A percentile compares a stretch with the other conserved stretches of the same genome.
Evolutionary conservation across 2,329 filamentous ascomycete species (phyloP).

Genomic region (Aureobasidium musti): DNA sequence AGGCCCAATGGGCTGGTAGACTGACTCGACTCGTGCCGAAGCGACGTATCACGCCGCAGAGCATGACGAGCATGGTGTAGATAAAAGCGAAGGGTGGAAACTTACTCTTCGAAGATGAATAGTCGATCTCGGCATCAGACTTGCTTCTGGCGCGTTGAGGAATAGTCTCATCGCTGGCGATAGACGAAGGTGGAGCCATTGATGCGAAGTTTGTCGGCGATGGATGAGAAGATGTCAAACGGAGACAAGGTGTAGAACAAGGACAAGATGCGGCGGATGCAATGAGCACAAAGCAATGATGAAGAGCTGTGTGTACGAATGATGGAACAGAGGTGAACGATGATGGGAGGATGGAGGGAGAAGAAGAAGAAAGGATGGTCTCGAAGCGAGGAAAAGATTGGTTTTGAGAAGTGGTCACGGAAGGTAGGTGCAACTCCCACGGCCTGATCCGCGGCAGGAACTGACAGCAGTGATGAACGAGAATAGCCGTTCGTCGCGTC

Average conservation of each 20-base stretch:
- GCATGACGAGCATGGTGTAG: conserved; percentile 8
- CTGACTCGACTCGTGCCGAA: not conserved
- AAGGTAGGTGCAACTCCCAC: conserved; percentile 13
- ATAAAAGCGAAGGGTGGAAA: not conserved
- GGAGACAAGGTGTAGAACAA: conserved; percentile 7
- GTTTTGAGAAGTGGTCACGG: not conserved
- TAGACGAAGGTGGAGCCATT: conserved; percentile 11
- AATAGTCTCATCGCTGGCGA: not conserved
- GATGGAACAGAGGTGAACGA: conserved; percentile 9
- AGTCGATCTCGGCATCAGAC: conserved; percentile 5
- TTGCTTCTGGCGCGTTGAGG: conserved; percentile 8
- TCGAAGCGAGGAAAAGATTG: not conserved
- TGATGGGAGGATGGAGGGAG: not conserved
- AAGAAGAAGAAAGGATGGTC: not conserved
- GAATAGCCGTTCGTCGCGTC: not conserved
- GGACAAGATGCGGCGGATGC: not conserved
- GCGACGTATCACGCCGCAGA: not conserved
- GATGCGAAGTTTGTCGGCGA: not conserved
- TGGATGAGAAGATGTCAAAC: not conserved
- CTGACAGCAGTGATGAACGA: not conserved
- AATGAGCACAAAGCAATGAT: conserved; percentile 14
- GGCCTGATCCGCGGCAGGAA: not conserved
- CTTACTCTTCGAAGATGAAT: not conserved
- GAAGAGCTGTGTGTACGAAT: not conserved
- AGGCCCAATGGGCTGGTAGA: not conserved